A percentile compares a stretch with the other conserved stretches of the same genome.
phyloP scores from a whole-genome alignment of 1,284 basidiomycete species.

The Ustilago bromivora region DNA sequence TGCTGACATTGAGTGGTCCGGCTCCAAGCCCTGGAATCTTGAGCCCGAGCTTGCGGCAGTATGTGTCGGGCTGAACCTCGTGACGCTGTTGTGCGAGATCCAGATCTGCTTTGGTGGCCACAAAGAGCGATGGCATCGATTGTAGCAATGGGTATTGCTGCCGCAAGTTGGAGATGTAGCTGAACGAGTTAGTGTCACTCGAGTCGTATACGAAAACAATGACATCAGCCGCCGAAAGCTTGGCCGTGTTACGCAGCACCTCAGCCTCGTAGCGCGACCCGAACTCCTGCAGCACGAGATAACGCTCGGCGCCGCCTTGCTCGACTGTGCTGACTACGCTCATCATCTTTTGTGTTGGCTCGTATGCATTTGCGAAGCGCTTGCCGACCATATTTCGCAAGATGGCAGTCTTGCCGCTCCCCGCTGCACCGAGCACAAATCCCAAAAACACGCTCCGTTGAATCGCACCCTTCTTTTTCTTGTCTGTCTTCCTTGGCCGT shows the following conservation, averaged over 20 bases:
- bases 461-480: conserved; percentile 75
- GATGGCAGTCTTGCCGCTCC: conserved; percentile 92
- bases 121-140: conserved; percentile 92
- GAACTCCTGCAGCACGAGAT: conserved; percentile 93
- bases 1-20: conserved; percentile 69
- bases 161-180: conserved; percentile 91
- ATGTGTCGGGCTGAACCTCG: conserved; percentile 97
- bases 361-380: conserved; percentile 74
- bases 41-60: conserved; percentile 72
- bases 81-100: conserved; percentile 87
- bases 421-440: conserved; percentile 93
- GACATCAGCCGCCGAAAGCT: conserved; percentile 90
- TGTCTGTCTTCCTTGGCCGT: conserved; percentile 76
- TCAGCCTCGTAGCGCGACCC: conserved; percentile 86
- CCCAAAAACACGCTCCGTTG: conserved; percentile 72
- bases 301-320: conserved; percentile 93
- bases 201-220: conserved; percentile 97
- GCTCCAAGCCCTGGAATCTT: conserved; percentile 61
- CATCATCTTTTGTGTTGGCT: conserved; percentile 88
- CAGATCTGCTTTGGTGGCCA: conserved; percentile 98
- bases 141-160: conserved; percentile 93
- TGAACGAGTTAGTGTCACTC: conserved; percentile 98
- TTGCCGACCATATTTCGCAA: conserved; percentile 88
- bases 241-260: conserved; percentile 86
- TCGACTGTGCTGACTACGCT: conserved; percentile 96